Conservation (phyloP, 371 early-diverging fungal species). For the Mucor piriformis region DNA sequence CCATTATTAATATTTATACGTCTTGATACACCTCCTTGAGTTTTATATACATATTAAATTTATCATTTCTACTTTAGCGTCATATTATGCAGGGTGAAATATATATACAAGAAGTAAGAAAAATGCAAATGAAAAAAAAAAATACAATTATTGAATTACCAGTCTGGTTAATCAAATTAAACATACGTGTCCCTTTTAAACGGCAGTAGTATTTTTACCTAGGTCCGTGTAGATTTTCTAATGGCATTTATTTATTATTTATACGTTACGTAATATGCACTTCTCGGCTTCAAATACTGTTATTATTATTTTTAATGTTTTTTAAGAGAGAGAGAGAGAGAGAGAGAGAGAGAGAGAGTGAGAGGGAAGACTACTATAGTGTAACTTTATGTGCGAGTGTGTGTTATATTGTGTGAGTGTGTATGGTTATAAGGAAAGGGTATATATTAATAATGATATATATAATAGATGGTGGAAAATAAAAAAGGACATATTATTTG, state of each 20-base stretch:
- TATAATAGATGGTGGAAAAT: not conserved
- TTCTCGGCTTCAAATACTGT: not conserved
- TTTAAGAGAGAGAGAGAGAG: not conserved
- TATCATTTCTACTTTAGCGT: conserved; percentile 1
- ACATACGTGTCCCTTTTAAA: not conserved
- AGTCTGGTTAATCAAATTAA: not conserved
- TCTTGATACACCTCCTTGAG: not conserved
- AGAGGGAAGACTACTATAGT: not conserved
- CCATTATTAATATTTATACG: not conserved
- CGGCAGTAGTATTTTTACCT: not conserved
- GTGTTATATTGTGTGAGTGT: not conserved
- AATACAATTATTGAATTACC: not conserved
- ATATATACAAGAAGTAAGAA: not conserved
- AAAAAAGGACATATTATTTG: conserved; percentile 23
- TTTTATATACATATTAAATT: conserved; percentile 3
- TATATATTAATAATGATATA: not conserved
- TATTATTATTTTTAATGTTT: not conserved
- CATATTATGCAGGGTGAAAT: not conserved
- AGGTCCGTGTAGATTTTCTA: not conserved
- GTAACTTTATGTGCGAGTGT: not conserved
- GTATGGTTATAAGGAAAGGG: not conserved
- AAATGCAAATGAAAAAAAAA: not conserved
- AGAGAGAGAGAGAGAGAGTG: not conserved
- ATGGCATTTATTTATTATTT: not conserved
- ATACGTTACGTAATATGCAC: conserved; percentile 1